Evolutionary conservation across 345 rosid genomes (phyloP), one percentile per base, ranked within the genome.

Genomic region (Theobroma cacao): DNA sequence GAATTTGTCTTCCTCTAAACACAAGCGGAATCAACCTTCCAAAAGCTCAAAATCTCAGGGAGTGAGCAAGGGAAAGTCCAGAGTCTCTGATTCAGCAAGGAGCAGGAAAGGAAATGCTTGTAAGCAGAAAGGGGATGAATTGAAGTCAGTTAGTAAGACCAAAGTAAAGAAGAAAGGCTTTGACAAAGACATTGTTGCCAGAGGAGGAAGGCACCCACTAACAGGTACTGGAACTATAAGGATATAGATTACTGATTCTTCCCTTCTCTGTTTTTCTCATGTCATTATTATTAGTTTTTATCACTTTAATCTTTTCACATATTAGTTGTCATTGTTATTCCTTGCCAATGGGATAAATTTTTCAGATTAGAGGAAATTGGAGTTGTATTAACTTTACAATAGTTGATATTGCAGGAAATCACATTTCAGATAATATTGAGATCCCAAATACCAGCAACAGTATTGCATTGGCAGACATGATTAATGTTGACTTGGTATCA

Each of bases 211-310:
- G 82, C 77, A 55, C 31, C 72, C 55, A 13, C 82, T 84, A 79
- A 80, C 80, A 89, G 97, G 99, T 95, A 88, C 68, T 65, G 56
- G 74, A 78, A 72, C 76, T 55, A 28, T 74, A 75, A 65, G 48
- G 41, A 76, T 47, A 5, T 68, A 78, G 11, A 2, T 34, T 52
- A 31, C 61, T 61, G 28, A 47, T 70, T 56, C 26, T 79, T 53
- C 28, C 34, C 53, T 65, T 65, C 26, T 31, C 3, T 40, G 2
- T 61, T 33, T 12, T 74, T 67, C n/a, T n/a, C 38, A 48, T 63
- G 11, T 40, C 20, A 28, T 14, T 28, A 47, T 60, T 18, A 11
- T 38, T 14, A 6, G 24, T 26, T 13, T 59, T 74, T 36, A 24
- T 68, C 55, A 45, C 28, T 31, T 70, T 22, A 15, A 66, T 48